Percentiles rank a stretch among this genome's conserved stretches.
phyloP scores from a whole-genome alignment of 176 grass and related monocot genomes.

The Carex pumila region DNA sequence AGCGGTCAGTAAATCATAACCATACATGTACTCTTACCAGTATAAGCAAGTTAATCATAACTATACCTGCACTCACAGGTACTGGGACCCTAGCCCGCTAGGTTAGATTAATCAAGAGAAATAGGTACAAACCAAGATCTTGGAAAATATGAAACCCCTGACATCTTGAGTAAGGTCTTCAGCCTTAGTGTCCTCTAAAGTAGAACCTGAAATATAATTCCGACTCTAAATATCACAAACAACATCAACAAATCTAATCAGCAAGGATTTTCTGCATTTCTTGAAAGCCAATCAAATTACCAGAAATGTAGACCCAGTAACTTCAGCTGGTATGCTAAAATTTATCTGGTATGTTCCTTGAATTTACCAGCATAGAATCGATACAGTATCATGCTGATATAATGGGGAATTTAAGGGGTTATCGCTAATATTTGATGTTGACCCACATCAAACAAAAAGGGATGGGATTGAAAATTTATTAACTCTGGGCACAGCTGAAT shows the following conservation, averaged over 20 bases:
- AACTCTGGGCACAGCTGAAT: background rate
- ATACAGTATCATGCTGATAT: background rate
- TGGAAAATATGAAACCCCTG: slow-evolving; percentile 97
- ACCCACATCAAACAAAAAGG: background rate
- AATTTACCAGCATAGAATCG: background rate
- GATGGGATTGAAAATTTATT: background rate
- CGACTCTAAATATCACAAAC: background rate
- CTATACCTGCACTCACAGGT: background rate
- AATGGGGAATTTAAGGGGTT: background rate
- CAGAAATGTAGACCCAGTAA: background rate
- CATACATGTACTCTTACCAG: background rate
- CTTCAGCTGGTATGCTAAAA: background rate
- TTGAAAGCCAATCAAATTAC: background rate
- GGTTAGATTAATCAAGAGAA: slow-evolving; percentile 18
- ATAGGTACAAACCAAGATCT: slow-evolving; percentile 74
- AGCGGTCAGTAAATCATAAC: background rate
- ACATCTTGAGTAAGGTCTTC: slow-evolving; percentile 97
- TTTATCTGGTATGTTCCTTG: background rate
- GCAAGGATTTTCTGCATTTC: background rate
- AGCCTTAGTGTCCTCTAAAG: slow-evolving; percentile 76
- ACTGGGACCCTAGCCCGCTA: background rate
- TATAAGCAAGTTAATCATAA: background rate
- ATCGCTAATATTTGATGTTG: background rate
- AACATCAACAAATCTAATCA: background rate
- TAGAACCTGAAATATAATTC: slow-evolving; percentile 45